Conservation (phyloP, 257 asterid genomes). For the Galeopsis tetrahit region DNA sequence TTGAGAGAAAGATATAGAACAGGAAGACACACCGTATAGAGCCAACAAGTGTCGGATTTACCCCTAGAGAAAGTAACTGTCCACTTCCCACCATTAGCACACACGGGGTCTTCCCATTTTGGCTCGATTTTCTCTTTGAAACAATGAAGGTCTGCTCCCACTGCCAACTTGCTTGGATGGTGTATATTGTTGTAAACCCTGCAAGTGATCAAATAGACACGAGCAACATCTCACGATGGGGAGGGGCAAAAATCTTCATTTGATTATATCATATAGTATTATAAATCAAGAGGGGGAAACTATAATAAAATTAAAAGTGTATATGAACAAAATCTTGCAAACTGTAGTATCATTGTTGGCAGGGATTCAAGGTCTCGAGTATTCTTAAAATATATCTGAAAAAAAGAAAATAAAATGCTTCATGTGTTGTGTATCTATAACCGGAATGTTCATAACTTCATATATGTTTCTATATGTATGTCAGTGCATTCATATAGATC, state of each 20-base stretch:
- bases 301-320: not conserved
- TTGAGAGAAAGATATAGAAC: not conserved
- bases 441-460: too few relatives aligned
- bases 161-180: slow-evolving; percentile 88
- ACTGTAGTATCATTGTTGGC: too few relatives aligned
- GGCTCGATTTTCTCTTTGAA: slow-evolving; percentile 89
- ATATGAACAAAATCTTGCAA: not conserved
- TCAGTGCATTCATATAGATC: too few relatives aligned
- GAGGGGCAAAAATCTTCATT: not conserved
- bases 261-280: not conserved
- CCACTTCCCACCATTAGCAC: slow-evolving; percentile 97
- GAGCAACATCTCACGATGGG: not conserved
- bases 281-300: not conserved
- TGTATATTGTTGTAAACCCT: slow-evolving; percentile 82
- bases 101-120: slow-evolving; percentile 94
- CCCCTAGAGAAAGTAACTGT: slow-evolving; percentile 59
- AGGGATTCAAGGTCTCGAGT: too few relatives aligned
- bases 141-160: slow-evolving; percentile 82
- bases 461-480: too few relatives aligned
- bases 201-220: slow-evolving; percentile 34
- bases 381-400: too few relatives aligned
- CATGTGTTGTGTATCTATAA: too few relatives aligned
- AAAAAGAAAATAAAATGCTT: too few relatives aligned
- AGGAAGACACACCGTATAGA: slow-evolving; percentile 64
- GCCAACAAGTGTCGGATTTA: slow-evolving; percentile 90